phyloP scores from a whole-genome alignment of 208 protist genomes.

The Phytomonas serpens region DNA sequence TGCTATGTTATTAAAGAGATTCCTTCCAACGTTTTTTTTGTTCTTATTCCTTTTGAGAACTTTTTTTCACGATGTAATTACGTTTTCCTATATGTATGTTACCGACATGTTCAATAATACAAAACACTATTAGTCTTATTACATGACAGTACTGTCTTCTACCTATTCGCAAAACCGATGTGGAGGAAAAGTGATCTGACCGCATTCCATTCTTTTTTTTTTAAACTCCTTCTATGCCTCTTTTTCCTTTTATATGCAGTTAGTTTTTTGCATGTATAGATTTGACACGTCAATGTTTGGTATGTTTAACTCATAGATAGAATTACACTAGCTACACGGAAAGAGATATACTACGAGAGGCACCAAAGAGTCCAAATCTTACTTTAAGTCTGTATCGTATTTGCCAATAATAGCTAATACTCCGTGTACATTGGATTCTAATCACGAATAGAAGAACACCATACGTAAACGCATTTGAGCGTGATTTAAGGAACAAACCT shows the following conservation, averaged over 20 bases:
- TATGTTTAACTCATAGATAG: background rate
- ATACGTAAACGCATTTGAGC: background rate
- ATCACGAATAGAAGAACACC: background rate
- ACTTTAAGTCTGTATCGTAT: background rate
- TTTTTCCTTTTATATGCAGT: background rate
- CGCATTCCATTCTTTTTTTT: conserved; percentile 4
- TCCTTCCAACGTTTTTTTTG: background rate
- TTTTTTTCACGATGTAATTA: background rate
- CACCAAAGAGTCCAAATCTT: background rate
- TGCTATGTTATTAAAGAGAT: background rate
- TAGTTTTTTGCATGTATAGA: background rate
- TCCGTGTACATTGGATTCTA: background rate
- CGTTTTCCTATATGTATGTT: background rate
- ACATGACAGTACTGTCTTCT: background rate
- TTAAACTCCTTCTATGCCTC: conserved; percentile 10
- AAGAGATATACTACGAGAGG: background rate
- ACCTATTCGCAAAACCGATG: background rate
- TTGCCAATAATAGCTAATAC: background rate
- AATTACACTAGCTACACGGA: background rate
- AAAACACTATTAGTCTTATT: conserved; percentile 4
- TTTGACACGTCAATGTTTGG: background rate
- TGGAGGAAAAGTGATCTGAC: background rate
- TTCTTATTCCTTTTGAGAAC: background rate
- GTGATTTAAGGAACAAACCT: background rate
- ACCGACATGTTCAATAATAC: conserved; percentile 5